These are phyloP conservation scores for Papilionanthe hybrid DNA, from an alignment of 116 monocot genomes.

Conservation along the genomic window DNA sequence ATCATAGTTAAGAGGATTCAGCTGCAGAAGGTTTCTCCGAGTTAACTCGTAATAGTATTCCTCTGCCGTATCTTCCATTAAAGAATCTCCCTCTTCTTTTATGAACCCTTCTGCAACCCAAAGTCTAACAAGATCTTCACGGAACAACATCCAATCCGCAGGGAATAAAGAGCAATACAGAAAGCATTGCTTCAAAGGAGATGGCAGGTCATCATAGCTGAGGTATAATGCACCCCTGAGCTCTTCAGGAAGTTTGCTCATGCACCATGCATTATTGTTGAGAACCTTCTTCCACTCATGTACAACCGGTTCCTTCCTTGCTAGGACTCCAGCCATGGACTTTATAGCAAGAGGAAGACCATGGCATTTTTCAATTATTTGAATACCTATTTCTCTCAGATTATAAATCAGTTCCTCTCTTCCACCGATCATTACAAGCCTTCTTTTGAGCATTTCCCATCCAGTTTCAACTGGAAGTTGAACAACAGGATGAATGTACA, in stretches of 20 bases:
- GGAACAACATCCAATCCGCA: background rate
- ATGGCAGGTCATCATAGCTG: slow-evolving; percentile 25
- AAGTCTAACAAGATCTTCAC: background rate
- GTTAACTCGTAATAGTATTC: slow-evolving; percentile 13
- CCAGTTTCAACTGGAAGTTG: background rate
- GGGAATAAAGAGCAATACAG: slow-evolving; percentile 14
- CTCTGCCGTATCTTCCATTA: slow-evolving; percentile 8
- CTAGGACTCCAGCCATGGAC: slow-evolving; percentile 12
- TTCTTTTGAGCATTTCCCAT: slow-evolving; percentile 7
- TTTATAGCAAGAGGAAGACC: slow-evolving; percentile 28
- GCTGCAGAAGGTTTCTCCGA: slow-evolving; percentile 18
- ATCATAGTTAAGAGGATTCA: background rate
- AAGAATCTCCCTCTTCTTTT: background rate
- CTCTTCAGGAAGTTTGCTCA: slow-evolving; percentile 3
- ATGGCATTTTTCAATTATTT: slow-evolving; percentile 12
- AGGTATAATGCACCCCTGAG: slow-evolving; percentile 11
- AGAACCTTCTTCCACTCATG: slow-evolving; percentile 10
- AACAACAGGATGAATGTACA: slow-evolving; percentile 12
- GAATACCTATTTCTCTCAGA: slow-evolving; percentile 8
- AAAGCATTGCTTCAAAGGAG: slow-evolving; percentile 22
- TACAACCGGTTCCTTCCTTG: background rate
- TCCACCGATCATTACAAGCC: background rate
- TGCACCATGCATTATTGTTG: slow-evolving; percentile 8
- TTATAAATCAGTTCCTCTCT: background rate
- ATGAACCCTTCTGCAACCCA: slow-evolving; percentile 24